A percentile compares a stretch with the other conserved stretches of the same genome.
Conservation (phyloP, 108 stramenopile species). For the Fistulifera pelliculosa region DNA sequence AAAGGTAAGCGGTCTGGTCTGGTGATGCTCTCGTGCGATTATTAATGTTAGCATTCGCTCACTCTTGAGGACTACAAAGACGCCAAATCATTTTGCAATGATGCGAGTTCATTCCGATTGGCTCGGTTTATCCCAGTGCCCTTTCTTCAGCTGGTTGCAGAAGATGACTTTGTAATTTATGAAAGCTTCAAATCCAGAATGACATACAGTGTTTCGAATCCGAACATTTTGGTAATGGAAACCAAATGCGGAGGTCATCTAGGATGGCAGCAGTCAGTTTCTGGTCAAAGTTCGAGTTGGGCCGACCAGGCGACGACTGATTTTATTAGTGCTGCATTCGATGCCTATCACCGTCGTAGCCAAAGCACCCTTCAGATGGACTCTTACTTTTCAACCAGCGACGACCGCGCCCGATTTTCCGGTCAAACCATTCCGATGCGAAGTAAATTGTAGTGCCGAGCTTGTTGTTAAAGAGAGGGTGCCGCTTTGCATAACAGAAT, state of each 20-base stretch:
- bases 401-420: no score
- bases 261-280: constrained; percentile 75
- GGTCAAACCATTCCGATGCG: no score
- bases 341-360: no score
- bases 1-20: neutral
- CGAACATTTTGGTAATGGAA: constrained; percentile 73
- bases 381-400: no score
- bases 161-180: constrained; percentile 73
- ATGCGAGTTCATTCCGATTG: constrained; percentile 55
- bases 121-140: constrained; percentile 69
- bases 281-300: constrained; percentile 43
- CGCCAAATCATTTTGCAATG: constrained; percentile 64
- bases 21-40: no score
- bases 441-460: no score
- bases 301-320: constrained; percentile 71
- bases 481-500: no score
- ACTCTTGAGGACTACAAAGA: constrained; percentile 5
- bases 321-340: constrained; percentile 58
- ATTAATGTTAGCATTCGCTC: no score
- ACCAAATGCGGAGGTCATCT: constrained; percentile 81
- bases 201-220: constrained; percentile 61
- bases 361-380: no score
- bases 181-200: constrained; percentile 36
- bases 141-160: constrained; percentile 59
- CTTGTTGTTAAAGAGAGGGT: no score